These are phyloP conservation scores for Cladosporium sp. DNA, from an alignment of 2,329 filamentous ascomycete genomes.

Conservation along the genomic window DNA sequence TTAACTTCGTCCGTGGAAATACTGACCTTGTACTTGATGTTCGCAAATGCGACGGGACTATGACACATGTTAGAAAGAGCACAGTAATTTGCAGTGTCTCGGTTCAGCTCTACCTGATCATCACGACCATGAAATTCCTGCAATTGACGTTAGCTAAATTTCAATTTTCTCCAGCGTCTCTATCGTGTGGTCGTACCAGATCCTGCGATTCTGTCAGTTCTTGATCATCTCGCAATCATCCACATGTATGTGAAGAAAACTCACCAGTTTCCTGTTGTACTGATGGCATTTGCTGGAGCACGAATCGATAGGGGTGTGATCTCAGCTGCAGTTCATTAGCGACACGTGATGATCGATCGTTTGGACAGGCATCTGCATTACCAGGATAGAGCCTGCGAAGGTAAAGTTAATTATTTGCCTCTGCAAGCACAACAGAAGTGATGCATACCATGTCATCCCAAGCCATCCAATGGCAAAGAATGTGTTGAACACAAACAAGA, in stretches of 20 bases:
- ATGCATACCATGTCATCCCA: conserved; percentile 13
- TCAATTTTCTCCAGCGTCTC: background rate
- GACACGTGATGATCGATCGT: no score
- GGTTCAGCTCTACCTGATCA: conserved; percentile 6
- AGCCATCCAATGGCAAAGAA: conserved; percentile 35
- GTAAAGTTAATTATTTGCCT: background rate
- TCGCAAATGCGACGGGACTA: conserved; percentile 53
- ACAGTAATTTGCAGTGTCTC: no score
- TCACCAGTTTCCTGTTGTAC: conserved; percentile 50
- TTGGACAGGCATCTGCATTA: no score
- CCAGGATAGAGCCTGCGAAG: background rate
- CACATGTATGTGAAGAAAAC: no score
- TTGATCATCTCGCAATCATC: no score
- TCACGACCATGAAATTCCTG: conserved; percentile 35
- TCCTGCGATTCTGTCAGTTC: conserved; percentile 27
- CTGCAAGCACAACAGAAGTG: no score
- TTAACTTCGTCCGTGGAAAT: background rate
- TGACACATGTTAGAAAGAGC: background rate
- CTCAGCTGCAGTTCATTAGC: conserved; percentile 26
- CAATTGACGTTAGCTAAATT: background rate
- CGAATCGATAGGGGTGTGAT: conserved; percentile 33
- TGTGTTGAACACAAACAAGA: conserved; percentile 35
- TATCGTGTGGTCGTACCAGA: conserved; percentile 36
- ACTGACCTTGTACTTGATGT: conserved; percentile 7
- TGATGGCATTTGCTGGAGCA: conserved; percentile 33